Base-by-base conservation (phyloP, 1,139 yeast genomes). In the Protomyces gravidus region DNA sequence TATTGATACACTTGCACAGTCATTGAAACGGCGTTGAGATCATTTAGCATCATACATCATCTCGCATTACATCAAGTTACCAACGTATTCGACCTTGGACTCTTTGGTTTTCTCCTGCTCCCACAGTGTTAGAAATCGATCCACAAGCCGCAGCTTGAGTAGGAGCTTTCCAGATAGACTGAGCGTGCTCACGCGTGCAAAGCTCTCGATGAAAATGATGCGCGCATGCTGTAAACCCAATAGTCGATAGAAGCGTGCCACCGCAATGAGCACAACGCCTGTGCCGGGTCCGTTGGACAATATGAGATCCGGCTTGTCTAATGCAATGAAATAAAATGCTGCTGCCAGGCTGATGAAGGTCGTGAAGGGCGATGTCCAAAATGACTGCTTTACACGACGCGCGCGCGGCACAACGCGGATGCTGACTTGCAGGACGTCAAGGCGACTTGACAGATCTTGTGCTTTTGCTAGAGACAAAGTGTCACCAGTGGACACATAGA, bases 211-310 rank as follows among this genome's bases (percentile, higher is more conserved):
- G 68, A 90, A 92, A 0, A 92, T 72, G 30, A 92, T 84, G 61
- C 81, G 77, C 21, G 51, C 47, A 0, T 89, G 81, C 11, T 70
- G 67, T 33, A 79, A 70, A 4, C 0, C 89, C 86, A 3, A 33
- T 64, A 70, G 69, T 50, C 83, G 80, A 63, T 84, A 74, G 3
- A 78, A 65, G 59, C 85, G 78, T 15, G 85, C 69, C 1, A 85
- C 78, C 61, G 84, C 80, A 61, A 92, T 86, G 27, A 88, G 71
- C 1, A 95, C 85, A 1, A 90, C 89, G 60, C 90, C 78, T 0
- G 97, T 89, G 0, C 97, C 99, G 0, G 99, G 99, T 0, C 99
- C 99, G 70, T 92, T 94, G 63, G 88, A 72, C 23, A 92, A 70
- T 15, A 92, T 74, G 66, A 48, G 71, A 60, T 68, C 67, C 6